Conservation (phyloP, 1,284 basidiomycete species). For the Golubevia pallescens region DNA sequence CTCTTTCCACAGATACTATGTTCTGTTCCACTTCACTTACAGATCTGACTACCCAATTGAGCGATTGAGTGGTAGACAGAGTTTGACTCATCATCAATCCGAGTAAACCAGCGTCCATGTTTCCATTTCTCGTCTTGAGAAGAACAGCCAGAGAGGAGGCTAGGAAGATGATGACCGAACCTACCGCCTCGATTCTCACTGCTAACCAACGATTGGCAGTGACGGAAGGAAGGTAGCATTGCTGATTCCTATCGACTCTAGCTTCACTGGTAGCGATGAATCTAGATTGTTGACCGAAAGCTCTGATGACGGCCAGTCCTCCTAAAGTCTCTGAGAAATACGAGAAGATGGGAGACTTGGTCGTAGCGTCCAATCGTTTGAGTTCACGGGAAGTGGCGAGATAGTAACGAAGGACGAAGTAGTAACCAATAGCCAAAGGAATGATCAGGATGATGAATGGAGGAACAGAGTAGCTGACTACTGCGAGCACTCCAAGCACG, state of each 20-base stretch:
- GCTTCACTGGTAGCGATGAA: slow-evolving; percentile 81
- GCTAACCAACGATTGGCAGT: slow-evolving; percentile 79
- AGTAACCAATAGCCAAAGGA: slow-evolving; percentile 51
- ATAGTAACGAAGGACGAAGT: slow-evolving; percentile 71
- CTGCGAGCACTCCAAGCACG: slow-evolving; percentile 57
- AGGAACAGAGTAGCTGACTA: slow-evolving; percentile 74
- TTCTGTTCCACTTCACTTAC: slow-evolving; percentile 93
- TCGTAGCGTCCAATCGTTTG: slow-evolving; percentile 87
- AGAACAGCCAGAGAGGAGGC: slow-evolving; percentile 75
- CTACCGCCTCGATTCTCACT: slow-evolving; percentile 72
- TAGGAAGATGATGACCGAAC: slow-evolving; percentile 78
- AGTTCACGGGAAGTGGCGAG: slow-evolving; percentile 87
- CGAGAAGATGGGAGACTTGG: slow-evolving; percentile 85
- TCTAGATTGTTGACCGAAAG: slow-evolving; percentile 68
- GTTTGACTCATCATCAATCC: slow-evolving; percentile 89
- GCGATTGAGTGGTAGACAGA: slow-evolving; percentile 70
- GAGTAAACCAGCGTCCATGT: slow-evolving; percentile 83
- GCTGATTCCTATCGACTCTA: slow-evolving; percentile 82
- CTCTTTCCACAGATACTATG: slow-evolving; percentile 76
- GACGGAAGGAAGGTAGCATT: slow-evolving; percentile 75
- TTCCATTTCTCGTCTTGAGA: slow-evolving; percentile 66
- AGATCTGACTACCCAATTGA: slow-evolving; percentile 81
- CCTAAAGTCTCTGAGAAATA: slow-evolving; percentile 78
- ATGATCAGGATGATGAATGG: slow-evolving; percentile 73
- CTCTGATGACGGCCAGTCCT: slow-evolving; percentile 84